Percentiles rank a stretch among this genome's conserved stretches.
These are phyloP conservation scores for Cylindrodendrum hubeiense DNA, from an alignment of 2,329 filamentous ascomycete species.

Conservation along the genomic window DNA sequence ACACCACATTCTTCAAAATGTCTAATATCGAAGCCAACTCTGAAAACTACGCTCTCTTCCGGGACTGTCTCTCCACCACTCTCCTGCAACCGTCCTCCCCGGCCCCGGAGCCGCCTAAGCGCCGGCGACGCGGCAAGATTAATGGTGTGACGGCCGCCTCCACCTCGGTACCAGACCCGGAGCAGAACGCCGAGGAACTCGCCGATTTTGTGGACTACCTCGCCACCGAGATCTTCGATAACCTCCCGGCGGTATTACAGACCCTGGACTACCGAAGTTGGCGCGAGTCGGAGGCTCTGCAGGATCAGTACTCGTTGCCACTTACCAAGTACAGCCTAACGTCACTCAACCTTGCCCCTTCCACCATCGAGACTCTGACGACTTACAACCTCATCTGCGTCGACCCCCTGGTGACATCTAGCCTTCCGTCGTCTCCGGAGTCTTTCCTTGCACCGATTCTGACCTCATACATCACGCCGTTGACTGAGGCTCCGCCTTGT, in stretches of 20 bases:
- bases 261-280: conserved; percentile 71
- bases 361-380: conserved; percentile 74
- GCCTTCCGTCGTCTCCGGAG: conserved; percentile 54
- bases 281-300: conserved; percentile 56
- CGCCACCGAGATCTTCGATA: conserved; percentile 75
- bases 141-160: conserved; percentile 23
- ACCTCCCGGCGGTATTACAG: conserved; percentile 72
- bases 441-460: conserved; percentile 75
- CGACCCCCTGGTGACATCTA: conserved; percentile 47
- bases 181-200: conserved; percentile 71
- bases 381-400: conserved; percentile 74
- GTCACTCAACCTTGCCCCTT: conserved; percentile 63
- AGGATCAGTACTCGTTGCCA: conserved; percentile 68
- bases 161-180: conserved; percentile 30
- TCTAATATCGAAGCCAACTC: conserved; percentile 35
- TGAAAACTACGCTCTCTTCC: conserved; percentile 69
- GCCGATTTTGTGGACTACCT: conserved; percentile 88
- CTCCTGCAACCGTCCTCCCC: conserved; percentile 72
- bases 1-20: conserved; percentile 28
- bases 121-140: conserved; percentile 52
- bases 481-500: conserved; percentile 72
- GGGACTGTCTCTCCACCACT: conserved; percentile 78
- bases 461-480: conserved; percentile 69
- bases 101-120: conserved; percentile 57
- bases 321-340: conserved; percentile 66